Conservation (phyloP, 2,329 filamentous ascomycete genomes). For the Stagonosporopsis tanaceti region DNA sequence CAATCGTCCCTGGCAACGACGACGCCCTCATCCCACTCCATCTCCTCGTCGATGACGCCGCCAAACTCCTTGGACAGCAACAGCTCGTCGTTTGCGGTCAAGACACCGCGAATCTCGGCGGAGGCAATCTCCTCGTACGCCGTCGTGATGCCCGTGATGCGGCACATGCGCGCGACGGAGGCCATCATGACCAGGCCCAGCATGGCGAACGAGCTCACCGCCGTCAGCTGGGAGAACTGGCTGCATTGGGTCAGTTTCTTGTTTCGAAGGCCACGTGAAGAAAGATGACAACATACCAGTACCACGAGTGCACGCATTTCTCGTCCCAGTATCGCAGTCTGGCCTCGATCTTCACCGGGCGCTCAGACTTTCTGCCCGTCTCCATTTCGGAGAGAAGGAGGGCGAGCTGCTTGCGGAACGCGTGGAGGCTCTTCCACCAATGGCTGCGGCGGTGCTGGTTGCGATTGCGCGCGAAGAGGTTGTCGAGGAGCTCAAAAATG, state of each 20-base stretch:
- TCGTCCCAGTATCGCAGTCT: conserved; percentile 52
- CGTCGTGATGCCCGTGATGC: conserved; percentile 51
- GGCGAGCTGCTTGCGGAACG: conserved; percentile 72
- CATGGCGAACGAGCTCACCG: conserved; percentile 55
- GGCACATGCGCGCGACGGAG: conserved; percentile 51
- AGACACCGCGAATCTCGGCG: conserved; percentile 52
- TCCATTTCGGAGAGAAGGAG: conserved; percentile 58
- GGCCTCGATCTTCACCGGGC: conserved; percentile 35
- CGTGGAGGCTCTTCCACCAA: conserved; percentile 81
- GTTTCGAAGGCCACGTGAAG: not conserved
- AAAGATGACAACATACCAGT: conserved; percentile 39
- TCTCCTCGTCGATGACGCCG: conserved; percentile 33
- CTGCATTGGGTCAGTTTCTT: conserved; percentile 24
- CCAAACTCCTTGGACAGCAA: conserved; percentile 44
- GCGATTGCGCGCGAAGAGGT: conserved; percentile 82
- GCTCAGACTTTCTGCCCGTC: conserved; percentile 27
- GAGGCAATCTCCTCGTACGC: conserved; percentile 54
- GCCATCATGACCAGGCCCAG: conserved; percentile 56
- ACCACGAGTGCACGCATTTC: conserved; percentile 46
- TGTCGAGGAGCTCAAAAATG: conserved; percentile 67
- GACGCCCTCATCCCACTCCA: conserved; percentile 43
- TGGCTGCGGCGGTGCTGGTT: conserved; percentile 85
- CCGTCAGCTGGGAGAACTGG: conserved; percentile 56
- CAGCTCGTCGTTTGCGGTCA: conserved; percentile 55
- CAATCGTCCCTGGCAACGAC: conserved; percentile 33